Percentiles rank a stretch among this genome's conserved stretches.
Evolutionary conservation across 1,284 basidiomycete species (phyloP).

Genomic region (Anthracocystis walkeri): DNA sequence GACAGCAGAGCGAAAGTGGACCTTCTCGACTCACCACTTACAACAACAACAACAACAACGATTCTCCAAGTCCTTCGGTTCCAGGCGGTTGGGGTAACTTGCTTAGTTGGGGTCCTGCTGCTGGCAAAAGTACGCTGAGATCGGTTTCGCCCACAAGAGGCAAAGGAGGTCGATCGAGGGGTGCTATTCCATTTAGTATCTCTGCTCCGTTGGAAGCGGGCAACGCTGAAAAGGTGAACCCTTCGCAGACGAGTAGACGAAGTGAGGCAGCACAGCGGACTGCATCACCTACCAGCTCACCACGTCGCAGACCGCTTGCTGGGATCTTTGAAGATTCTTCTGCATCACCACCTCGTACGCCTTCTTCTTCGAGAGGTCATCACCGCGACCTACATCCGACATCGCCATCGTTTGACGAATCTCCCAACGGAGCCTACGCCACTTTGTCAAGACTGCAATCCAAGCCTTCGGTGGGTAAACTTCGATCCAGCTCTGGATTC

Average conservation of each 20-base stretch:
- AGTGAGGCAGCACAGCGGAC: constrained; percentile 5
- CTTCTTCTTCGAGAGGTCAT: constrained; percentile 18
- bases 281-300: constrained; percentile 27
- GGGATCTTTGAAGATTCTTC: constrained; percentile 39
- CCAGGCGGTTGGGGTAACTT: constrained; percentile 48
- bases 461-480: constrained; percentile 29
- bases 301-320: constrained; percentile 30
- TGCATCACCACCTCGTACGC: constrained; percentile 32
- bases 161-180: constrained; percentile 19
- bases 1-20: constrained; percentile 26
- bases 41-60: constrained; percentile 5
- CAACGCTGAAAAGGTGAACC: constrained; percentile 17
- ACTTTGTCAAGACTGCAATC: constrained; percentile 42
- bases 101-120: constrained; percentile 47
- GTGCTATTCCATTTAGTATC: constrained; percentile 44
- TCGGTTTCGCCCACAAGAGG: constrained; percentile 31
- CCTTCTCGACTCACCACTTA: constrained; percentile 26
- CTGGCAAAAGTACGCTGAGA: constrained; percentile 20
- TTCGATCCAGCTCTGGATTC: constrained; percentile 40
- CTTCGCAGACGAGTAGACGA: not conserved
- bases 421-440: constrained; percentile 40
- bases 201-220: constrained; percentile 32
- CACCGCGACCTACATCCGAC: constrained; percentile 16
- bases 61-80: constrained; percentile 22
- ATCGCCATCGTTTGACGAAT: constrained; percentile 32